Percentiles rank a stretch among this genome's conserved stretches.
Evolutionary conservation across 805 yeast genomes (phyloP).

Genomic region (Yamadazyma olivae): DNA sequence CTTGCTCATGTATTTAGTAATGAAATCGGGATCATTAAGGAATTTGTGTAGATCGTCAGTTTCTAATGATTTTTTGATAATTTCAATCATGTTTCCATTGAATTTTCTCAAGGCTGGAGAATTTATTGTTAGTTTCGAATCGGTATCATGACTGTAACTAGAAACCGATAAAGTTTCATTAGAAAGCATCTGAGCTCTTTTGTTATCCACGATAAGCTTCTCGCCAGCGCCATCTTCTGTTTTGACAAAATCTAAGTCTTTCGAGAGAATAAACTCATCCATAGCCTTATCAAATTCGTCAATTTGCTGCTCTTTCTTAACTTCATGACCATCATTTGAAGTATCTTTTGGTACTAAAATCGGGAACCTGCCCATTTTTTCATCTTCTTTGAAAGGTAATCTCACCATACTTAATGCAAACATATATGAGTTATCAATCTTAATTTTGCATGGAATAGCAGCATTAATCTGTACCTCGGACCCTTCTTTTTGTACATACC

Average conservation of each 20-base stretch:
- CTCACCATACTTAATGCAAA: slow-evolving; percentile 50
- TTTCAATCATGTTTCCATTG: slow-evolving; percentile 20
- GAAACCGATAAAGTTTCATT: slow-evolving; percentile 7
- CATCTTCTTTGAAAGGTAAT: slow-evolving; percentile 76
- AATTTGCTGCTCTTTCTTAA: slow-evolving; percentile 3
- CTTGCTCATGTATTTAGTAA: slow-evolving; percentile 18
- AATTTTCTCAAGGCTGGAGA: slow-evolving; percentile 32
- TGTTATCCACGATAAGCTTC: slow-evolving; percentile 12
- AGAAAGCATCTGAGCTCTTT: slow-evolving; percentile 12
- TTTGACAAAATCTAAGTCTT: slow-evolving; percentile 19
- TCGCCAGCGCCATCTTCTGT: background rate
- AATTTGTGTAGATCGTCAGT: slow-evolving; percentile 13
- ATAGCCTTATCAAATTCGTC: slow-evolving; percentile 9
- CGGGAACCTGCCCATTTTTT: slow-evolving; percentile 54
- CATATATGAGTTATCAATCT: slow-evolving; percentile 8
- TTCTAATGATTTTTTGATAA: slow-evolving; percentile 20
- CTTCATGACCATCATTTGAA: slow-evolving; percentile 5
- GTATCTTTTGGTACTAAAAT: slow-evolving; percentile 11
- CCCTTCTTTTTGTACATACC: slow-evolving; percentile 54
- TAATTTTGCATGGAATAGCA: slow-evolving; percentile 43
- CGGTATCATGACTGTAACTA: background rate
- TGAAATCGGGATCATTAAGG: slow-evolving; percentile 21
- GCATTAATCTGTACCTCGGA: slow-evolving; percentile 51
- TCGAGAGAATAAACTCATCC: slow-evolving; percentile 14
- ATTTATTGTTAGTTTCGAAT: slow-evolving; percentile 18